Base-by-base conservation (phyloP, 768 basidiomycete genomes). In the Serendipita sp. region DNA sequence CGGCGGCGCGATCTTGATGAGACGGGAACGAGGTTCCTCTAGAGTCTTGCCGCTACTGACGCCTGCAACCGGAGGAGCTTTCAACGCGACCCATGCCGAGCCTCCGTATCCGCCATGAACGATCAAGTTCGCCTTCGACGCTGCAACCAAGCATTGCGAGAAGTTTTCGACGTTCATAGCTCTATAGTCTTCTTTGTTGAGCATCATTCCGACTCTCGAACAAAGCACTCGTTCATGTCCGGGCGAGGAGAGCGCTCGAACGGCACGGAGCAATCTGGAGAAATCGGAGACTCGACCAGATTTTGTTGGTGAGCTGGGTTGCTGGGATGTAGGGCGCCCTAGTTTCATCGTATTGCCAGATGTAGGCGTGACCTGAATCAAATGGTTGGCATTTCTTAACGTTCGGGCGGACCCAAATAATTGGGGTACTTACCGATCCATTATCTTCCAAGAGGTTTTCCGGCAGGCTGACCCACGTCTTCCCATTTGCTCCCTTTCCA, bases 101-200 rank as follows among this genome's bases (percentile, higher is more conserved):
- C 53, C 53, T 4, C 53, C 53, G 20, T 22, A 22, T 30, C 53
- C 53, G 9, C 53, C 53, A 33, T 58, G 53, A 33, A 58, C 53
- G 26, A 58, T 58, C 17, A 58, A 31, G 53, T 58, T 58, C 9
- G 53, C 53, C 53, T 58, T 58, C 17, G 53, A 4, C 3, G 53
- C 53, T 24, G 53, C 53, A 30, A 58, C 33, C 22, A 58, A 31
- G 30, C 53, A 28, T 34, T 58, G 53, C 9, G 53, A 58, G 26
- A 58, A 58, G 17, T 22, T 58, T 34, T 58, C 53, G 26, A 58
- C 53, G 31, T 58, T 58, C 53, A 58, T 58, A 9, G 53, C 53
- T 33, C 31, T 58, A 58, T 58, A 58, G 53, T 58, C 53, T 28
- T 58, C 53, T 26, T 58, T 58, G 53, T 58, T 58, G 3, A 58